Evolutionary conservation across 305 asterid genomes (phyloP), one percentile per base, ranked within the genome.

Genomic region (Solanum chacoense): DNA sequence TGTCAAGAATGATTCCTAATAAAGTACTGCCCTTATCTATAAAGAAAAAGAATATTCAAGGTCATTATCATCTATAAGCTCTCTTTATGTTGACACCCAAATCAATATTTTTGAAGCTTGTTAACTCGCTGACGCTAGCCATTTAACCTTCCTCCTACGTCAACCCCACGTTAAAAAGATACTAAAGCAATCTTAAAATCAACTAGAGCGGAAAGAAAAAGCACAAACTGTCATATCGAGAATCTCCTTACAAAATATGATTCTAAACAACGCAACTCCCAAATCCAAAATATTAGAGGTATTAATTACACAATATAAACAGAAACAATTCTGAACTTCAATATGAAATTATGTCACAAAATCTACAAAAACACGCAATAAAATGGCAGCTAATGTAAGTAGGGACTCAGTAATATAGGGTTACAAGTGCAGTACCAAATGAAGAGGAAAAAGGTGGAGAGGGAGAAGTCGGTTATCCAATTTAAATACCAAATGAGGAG

Each of bases 401-500:
- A 29, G 71, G 38, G 86, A 45, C 72, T 84, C 87, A 2, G 73
- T 84, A 55, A 84, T 84, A 14, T 81, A 50, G 42, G 28, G 40
- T 55, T 84, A 84, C 87, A 84, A 36, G 85, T 8, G 8, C 65
- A 24, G 59, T 79, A 42, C 85, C 85, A 81, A 80, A 80, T 1
- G 69, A 80, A 80, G 26, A 78, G 50, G 9, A 75, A 34, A 55
- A 89, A 0, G 45, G 45, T 34, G 18, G 29, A 75, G 31, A 75
- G 45, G 29, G 29, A 75, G 83, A 75, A 74, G 80, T 32, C 26
- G 26, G 40, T 32, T 2, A 74, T 75, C 84, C 88, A 75, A 69
- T 88, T 88, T 74, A 86, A 71, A 87, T 36, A 28, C 86, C 86
- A 83, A 42, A 80, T 16, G 85, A 80, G 20, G 34, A 88, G 55